Evolutionary conservation across 192 early-diverging fungal species (phyloP).

Genomic region (Pilaira anomala): DNA sequence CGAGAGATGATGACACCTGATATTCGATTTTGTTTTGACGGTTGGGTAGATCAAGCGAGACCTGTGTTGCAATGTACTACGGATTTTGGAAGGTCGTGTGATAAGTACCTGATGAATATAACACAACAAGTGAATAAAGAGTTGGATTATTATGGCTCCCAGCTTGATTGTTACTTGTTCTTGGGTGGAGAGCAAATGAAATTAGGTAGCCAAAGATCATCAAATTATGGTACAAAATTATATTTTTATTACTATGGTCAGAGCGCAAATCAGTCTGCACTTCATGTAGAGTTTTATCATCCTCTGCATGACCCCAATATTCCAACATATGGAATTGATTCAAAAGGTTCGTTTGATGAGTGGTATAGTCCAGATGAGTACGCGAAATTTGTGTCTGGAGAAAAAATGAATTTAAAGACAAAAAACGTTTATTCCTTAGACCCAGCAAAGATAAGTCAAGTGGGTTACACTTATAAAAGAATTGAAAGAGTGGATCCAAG

Average conservation of each 20-base stretch:
- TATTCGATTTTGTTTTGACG: conserved; percentile 27
- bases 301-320: conserved; percentile 16
- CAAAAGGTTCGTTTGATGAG: background rate
- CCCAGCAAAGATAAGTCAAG: background rate
- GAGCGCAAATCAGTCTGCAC: conserved; percentile 9
- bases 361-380: conserved; percentile 16
- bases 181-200: background rate
- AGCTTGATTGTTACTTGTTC: conserved; percentile 13
- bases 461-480: background rate
- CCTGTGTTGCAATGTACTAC: conserved; percentile 18
- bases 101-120: conserved; percentile 15
- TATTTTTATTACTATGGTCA: conserved; percentile 24
- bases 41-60: conserved; percentile 12
- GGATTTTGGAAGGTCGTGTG: conserved; percentile 21
- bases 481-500: background rate
- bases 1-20: background rate
- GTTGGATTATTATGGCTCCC: conserved; percentile 15
- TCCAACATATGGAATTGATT: conserved; percentile 13
- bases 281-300: conserved; percentile 19
- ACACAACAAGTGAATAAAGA: conserved; percentile 12
- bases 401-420: conserved; percentile 19
- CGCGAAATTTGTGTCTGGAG: conserved; percentile 13
- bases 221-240: conserved; percentile 8
- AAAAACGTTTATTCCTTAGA: conserved; percentile 11
- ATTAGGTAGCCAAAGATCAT: conserved; percentile 7